A percentile compares a stretch with the other conserved stretches of the same genome.
phyloP scores from a whole-genome alignment of 768 basidiomycete genomes.

The Terana coerulea region DNA sequence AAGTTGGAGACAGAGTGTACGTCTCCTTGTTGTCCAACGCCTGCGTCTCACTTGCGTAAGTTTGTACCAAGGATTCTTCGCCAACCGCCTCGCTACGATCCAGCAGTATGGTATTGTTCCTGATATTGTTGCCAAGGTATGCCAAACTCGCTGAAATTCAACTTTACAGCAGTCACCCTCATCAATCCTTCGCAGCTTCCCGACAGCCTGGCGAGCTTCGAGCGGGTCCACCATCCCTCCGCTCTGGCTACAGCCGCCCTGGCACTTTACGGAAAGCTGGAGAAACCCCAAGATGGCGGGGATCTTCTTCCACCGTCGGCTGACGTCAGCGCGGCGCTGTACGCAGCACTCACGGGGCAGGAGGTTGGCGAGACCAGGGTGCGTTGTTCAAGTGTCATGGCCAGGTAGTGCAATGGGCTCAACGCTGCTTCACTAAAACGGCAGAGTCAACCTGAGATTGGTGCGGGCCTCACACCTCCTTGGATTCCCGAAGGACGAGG shows the following conservation, averaged over 20 bases:
- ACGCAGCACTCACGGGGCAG: too few species aligned
- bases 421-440: too few species aligned
- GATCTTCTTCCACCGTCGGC: too few species aligned
- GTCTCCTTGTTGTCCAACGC: neutral
- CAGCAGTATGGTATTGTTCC: conserved; percentile 25
- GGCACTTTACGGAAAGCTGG: conserved; percentile 19
- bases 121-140: conserved; percentile 24
- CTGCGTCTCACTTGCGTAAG: conserved; percentile 1
- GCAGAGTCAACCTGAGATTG: too few species aligned
- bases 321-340: too few species aligned
- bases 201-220: conserved; percentile 22
- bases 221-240: conserved; percentile 27
- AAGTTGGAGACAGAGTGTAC: conserved; percentile 40
- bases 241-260: conserved; percentile 24
- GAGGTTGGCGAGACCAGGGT: too few species aligned
- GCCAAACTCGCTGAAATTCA: neutral
- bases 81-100: conserved; percentile 15
- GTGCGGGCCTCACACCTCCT: conserved; percentile 28
- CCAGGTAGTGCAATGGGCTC: too few species aligned
- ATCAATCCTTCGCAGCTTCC: conserved; percentile 18
- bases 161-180: neutral
- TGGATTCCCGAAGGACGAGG: conserved; percentile 28
- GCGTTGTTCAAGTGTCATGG: too few species aligned
- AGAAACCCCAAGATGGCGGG: neutral
- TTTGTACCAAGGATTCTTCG: conserved; percentile 19